phyloP scores from a whole-genome alignment of 2,329 filamentous ascomycete species.

The Colletotrichum nymphaeae region DNA sequence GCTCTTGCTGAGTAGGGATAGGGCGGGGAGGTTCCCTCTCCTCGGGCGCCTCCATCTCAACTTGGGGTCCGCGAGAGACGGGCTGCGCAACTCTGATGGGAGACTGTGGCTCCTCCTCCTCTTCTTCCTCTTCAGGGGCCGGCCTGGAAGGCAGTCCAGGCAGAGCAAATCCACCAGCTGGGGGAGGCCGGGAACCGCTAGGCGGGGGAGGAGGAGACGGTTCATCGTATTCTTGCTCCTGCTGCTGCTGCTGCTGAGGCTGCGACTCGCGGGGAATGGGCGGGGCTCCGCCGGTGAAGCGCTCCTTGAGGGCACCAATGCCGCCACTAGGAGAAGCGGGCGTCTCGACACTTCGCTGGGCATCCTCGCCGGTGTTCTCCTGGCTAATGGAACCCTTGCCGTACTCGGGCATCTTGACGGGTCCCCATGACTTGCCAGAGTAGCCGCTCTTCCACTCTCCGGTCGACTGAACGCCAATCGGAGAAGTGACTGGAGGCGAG shows the following conservation, averaged over 20 bases:
- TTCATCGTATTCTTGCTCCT: constrained; percentile 50
- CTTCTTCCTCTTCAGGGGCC: constrained; percentile 65
- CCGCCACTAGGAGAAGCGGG: constrained; percentile 70
- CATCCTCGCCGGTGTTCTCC: constrained; percentile 71
- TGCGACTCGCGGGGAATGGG: constrained; percentile 60
- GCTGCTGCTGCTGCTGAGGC: no score
- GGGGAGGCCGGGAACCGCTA: constrained; percentile 72
- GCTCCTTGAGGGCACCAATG: constrained; percentile 81
- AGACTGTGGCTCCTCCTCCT: constrained; percentile 72
- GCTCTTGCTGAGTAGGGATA: constrained; percentile 70
- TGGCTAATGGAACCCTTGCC: constrained; percentile 67
- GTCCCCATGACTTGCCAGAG: constrained; percentile 87
- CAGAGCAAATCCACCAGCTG: constrained; percentile 80
- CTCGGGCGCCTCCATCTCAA: constrained; percentile 61
- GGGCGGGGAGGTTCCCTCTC: constrained; percentile 65
- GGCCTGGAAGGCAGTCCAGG: constrained; percentile 78
- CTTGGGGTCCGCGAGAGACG: constrained; percentile 73
- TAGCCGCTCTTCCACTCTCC: constrained; percentile 96
- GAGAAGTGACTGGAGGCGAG: constrained; percentile 57
- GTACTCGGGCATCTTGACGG: constrained; percentile 80
- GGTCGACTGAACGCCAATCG: constrained; percentile 76
- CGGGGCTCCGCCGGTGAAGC: constrained; percentile 79
- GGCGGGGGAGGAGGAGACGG: constrained; percentile 65
- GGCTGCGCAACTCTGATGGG: constrained; percentile 90
- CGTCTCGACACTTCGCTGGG: constrained; percentile 57